Percentiles rank a stretch among this genome's conserved stretches.
These are phyloP conservation scores for Beverwykella pulmonaria DNA, from an alignment of 495 filamentous ascomycete species.

Conservation along the genomic window DNA sequence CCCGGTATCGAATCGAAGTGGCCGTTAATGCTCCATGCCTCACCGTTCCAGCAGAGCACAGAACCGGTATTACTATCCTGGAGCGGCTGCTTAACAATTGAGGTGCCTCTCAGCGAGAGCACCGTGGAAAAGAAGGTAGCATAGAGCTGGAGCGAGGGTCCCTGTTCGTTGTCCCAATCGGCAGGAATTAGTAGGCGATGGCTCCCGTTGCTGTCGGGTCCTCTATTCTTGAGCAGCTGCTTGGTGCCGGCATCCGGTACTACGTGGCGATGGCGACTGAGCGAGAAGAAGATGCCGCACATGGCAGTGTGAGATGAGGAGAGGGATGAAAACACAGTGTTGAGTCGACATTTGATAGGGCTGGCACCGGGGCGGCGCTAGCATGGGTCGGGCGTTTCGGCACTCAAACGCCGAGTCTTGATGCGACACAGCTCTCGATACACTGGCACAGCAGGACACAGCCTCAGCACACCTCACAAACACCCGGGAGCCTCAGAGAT, in stretches of 20 bases:
- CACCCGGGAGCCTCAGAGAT: not conserved
- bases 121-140: conserved; percentile 81
- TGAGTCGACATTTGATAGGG: conserved; percentile 1
- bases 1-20: conserved; percentile 55
- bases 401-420: conserved; percentile 1
- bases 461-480: not conserved
- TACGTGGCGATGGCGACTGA: conserved; percentile 44
- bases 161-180: not conserved
- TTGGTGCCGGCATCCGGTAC: conserved; percentile 50
- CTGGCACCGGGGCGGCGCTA: not conserved
- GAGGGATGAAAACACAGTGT: not conserved
- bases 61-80: conserved; percentile 62
- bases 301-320: conserved; percentile 43
- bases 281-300: conserved; percentile 69
- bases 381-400: conserved; percentile 6
- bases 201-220: conserved; percentile 58
- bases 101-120: conserved; percentile 76
- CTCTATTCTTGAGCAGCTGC: conserved; percentile 54
- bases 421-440: conserved; percentile 1
- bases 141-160: conserved; percentile 38
- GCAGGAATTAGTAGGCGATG: conserved; percentile 31
- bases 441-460: conserved; percentile 7
- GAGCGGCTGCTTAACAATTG: conserved; percentile 74
- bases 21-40: conserved; percentile 76
- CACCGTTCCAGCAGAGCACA: conserved; percentile 96